phyloP scores from a whole-genome alignment of 176 grass and related monocot genomes.

The Oryza officinalis region DNA sequence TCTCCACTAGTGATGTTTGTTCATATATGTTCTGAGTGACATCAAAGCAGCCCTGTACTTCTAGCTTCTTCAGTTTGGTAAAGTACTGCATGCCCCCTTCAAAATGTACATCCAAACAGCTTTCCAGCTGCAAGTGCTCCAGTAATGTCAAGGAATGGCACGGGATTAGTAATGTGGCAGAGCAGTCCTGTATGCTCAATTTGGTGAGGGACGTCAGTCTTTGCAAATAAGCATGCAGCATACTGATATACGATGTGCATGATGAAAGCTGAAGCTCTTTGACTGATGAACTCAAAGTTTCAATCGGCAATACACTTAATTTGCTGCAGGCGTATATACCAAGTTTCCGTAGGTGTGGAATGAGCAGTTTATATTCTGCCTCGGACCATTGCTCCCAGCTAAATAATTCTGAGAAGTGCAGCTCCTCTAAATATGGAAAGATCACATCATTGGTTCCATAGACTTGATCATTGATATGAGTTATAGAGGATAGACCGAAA shows the following conservation, averaged over 20 bases:
- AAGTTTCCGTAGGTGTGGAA: slow-evolving; percentile 2
- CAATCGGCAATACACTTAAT: neutral
- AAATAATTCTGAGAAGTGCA: neutral
- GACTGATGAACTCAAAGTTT: slow-evolving; percentile 25
- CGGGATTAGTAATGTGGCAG: neutral
- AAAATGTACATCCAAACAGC: slow-evolving; percentile 11
- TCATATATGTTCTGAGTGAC: neutral
- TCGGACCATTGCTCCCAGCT: slow-evolving; percentile 11
- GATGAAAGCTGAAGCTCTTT: neutral
- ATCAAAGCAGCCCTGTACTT: neutral
- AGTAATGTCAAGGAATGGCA: neutral
- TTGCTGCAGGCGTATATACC: neutral
- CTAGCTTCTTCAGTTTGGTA: slow-evolving; percentile 19
- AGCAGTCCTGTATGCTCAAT: neutral
- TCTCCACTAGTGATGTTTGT: slow-evolving; percentile 6
- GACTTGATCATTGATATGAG: neutral
- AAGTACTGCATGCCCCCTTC: neutral
- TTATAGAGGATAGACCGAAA: neutral
- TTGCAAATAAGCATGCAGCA: neutral
- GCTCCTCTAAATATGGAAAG: slow-evolving; percentile 38
- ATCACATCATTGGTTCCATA: slow-evolving; percentile 6
- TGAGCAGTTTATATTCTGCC: neutral
- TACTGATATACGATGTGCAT: neutral
- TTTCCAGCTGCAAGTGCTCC: neutral
- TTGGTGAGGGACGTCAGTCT: neutral